Evolutionary conservation across 2,329 filamentous ascomycete species (phyloP).

Genomic region (Xylaria digitata): DNA sequence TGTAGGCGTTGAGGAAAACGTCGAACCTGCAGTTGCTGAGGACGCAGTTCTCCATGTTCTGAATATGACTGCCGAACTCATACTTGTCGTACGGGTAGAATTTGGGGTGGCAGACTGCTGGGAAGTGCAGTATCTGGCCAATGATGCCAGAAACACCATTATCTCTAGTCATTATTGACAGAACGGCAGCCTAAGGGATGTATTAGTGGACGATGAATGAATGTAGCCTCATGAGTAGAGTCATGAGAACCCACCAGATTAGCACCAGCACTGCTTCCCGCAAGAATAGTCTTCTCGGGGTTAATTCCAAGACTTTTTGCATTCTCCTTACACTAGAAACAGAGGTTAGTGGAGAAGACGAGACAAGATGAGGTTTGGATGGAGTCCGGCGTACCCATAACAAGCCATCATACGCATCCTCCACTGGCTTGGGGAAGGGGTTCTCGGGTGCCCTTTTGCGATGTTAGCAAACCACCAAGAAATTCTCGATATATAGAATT

Average conservation of each 20-base stretch:
- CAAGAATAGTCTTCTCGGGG: conserved; percentile 34
- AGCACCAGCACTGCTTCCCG: conserved; percentile 35
- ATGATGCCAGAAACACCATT: conserved; percentile 33
- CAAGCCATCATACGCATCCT: conserved; percentile 63
- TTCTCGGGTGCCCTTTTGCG: conserved; percentile 61
- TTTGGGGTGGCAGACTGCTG: conserved; percentile 32
- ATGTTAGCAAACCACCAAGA: conserved; percentile 32
- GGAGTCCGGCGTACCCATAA: conserved; percentile 49
- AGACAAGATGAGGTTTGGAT: background rate
- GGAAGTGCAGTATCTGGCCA: conserved; percentile 37
- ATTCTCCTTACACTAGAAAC: conserved; percentile 29
- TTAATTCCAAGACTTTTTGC: conserved; percentile 33
- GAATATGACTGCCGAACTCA: conserved; percentile 35
- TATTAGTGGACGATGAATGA: background rate
- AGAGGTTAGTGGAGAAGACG: background rate
- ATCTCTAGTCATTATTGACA: conserved; percentile 28
- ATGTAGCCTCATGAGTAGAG: background rate
- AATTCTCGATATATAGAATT: background rate
- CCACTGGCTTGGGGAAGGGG: conserved; percentile 60
- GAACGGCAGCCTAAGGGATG: conserved; percentile 18
- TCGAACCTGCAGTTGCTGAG: conserved; percentile 28
- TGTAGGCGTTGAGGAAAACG: conserved; percentile 22
- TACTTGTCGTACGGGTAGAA: conserved; percentile 33
- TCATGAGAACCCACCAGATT: conserved; percentile 25
- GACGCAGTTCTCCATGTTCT: conserved; percentile 34